These are phyloP conservation scores for Phytophthora rubi DNA, from an alignment of 352 stramenopile species.

Conservation along the genomic window DNA sequence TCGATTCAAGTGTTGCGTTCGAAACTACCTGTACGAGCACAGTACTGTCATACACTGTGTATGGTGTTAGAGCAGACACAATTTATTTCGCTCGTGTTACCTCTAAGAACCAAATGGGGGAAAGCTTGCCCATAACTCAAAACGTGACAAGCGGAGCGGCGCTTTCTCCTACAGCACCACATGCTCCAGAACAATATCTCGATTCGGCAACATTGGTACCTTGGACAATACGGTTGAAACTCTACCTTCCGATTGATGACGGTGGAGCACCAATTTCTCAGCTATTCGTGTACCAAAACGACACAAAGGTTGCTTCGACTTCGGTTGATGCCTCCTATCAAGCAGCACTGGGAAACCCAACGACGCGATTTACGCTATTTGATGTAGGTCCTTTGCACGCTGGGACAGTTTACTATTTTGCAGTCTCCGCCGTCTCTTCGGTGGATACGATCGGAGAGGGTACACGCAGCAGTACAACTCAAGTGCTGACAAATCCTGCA, in stretches of 20 bases:
- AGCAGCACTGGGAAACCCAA: conserved; percentile 12
- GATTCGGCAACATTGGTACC: conserved; percentile 20
- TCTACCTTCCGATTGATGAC: conserved; percentile 48
- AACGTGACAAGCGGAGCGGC: conserved; percentile 38
- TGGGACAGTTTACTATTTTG: conserved; percentile 42
- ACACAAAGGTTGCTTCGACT: conserved; percentile 27
- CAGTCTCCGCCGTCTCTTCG: conserved; percentile 38
- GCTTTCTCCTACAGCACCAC: conserved; percentile 31
- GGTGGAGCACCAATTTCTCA: conserved; percentile 45
- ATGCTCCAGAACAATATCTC: conserved; percentile 26
- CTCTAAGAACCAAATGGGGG: conserved; percentile 36
- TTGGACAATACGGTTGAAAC: conserved; percentile 43
- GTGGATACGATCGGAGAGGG: conserved; percentile 39
- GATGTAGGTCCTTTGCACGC: conserved; percentile 39
- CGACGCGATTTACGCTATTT: conserved; percentile 23
- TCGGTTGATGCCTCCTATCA: conserved; percentile 14
- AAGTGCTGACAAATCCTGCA: conserved; percentile 39
- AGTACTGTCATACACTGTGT: conserved; percentile 24
- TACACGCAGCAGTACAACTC: conserved; percentile 28
- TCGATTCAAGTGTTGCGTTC: conserved; percentile 2
- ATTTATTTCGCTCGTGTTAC: conserved; percentile 39
- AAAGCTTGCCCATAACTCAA: conserved; percentile 8
- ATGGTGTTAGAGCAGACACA: conserved; percentile 31
- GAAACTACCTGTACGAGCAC: conserved; percentile 10
- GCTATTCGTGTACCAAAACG: conserved; percentile 56